Evolutionary conservation across 1,139 yeast species (phyloP).

Genomic region (Blastobotrys serpentis): DNA sequence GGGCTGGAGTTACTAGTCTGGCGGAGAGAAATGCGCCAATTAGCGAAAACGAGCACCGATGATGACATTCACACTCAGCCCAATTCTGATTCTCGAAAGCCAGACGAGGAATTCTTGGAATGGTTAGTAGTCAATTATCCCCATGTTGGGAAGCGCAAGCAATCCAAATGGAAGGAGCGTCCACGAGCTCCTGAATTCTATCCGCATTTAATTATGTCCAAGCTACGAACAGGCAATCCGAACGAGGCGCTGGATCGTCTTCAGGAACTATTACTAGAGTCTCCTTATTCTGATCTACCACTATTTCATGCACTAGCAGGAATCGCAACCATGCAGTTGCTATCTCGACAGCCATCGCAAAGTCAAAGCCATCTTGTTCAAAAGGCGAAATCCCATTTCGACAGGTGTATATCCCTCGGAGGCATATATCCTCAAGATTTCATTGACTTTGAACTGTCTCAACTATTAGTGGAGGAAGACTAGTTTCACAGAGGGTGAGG

Average conservation of each 20-base stretch:
- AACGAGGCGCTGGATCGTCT: slow-evolving; percentile 33
- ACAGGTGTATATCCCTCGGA: slow-evolving; percentile 37
- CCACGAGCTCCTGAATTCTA: slow-evolving; percentile 27
- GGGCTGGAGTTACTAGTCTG: slow-evolving; percentile 43
- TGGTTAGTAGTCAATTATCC: slow-evolving; percentile 33
- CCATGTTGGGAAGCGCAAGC: slow-evolving; percentile 8
- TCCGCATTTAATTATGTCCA: slow-evolving; percentile 26
- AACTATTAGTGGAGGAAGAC: slow-evolving; percentile 3
- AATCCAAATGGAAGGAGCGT: slow-evolving; percentile 15
- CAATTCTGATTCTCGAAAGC: slow-evolving; percentile 11
- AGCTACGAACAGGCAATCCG: slow-evolving; percentile 27
- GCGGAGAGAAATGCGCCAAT: slow-evolving; percentile 25
- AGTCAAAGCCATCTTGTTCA: slow-evolving; percentile 14
- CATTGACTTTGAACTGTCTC: slow-evolving; percentile 23
- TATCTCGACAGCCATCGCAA: slow-evolving; percentile 16
- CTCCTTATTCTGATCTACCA: slow-evolving; percentile 50
- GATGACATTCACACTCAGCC: slow-evolving; percentile 24
- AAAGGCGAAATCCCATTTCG: slow-evolving; percentile 33
- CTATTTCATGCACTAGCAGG: slow-evolving; percentile 36
- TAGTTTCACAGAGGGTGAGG: too few species aligned
- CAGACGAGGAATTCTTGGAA: slow-evolving; percentile 32
- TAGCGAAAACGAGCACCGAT: slow-evolving; percentile 8
- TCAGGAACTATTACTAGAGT: slow-evolving; percentile 45
- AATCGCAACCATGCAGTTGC: slow-evolving; percentile 30
- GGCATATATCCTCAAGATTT: slow-evolving; percentile 29